Evolutionary conservation across 2,329 filamentous ascomycete genomes (phyloP).

Genomic region (Diplodia scrobiculata): DNA sequence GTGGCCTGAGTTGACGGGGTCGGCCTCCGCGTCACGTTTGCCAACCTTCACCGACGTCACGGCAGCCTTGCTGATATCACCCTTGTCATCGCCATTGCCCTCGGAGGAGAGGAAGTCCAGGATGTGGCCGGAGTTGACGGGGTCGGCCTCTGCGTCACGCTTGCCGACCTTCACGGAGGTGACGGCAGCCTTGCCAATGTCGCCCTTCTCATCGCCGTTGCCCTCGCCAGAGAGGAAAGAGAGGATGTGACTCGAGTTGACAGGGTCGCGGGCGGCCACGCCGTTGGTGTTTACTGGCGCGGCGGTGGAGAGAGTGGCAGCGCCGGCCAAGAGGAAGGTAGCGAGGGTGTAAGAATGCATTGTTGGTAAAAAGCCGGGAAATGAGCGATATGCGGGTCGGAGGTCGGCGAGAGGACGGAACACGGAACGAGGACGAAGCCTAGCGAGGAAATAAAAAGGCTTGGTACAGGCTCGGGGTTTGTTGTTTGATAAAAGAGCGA

Average conservation of each 20-base stretch:
- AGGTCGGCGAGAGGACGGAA: not conserved
- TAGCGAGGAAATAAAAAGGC: not conserved
- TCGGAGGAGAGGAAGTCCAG: not conserved
- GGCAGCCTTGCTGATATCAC: not conserved
- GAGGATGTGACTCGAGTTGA: not conserved
- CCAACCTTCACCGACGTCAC: not conserved
- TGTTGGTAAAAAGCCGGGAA: not conserved
- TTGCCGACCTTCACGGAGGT: not conserved
- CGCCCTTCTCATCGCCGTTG: constrained; percentile 4
- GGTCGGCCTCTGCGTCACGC: not conserved
- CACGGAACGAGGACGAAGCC: constrained; percentile 5
- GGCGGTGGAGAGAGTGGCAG: constrained; percentile 10
- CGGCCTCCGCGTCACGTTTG: not conserved
- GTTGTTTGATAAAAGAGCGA: constrained; percentile 17
- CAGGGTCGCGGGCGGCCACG: constrained; percentile 5
- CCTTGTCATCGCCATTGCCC: constrained; percentile 1
- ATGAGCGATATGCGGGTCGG: constrained; percentile 16
- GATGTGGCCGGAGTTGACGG: not conserved
- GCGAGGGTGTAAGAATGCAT: constrained; percentile 15
- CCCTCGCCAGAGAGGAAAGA: not conserved
- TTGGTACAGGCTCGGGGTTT: constrained; percentile 6
- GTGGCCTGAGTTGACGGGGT: too few species aligned
- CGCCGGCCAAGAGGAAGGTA: not conserved
- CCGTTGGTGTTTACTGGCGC: constrained; percentile 5
- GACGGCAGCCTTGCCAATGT: not conserved